Percentiles rank a stretch among this genome's conserved stretches.
Conservation (phyloP, 2,329 filamentous ascomycete genomes). For the Diaporthe sp. region DNA sequence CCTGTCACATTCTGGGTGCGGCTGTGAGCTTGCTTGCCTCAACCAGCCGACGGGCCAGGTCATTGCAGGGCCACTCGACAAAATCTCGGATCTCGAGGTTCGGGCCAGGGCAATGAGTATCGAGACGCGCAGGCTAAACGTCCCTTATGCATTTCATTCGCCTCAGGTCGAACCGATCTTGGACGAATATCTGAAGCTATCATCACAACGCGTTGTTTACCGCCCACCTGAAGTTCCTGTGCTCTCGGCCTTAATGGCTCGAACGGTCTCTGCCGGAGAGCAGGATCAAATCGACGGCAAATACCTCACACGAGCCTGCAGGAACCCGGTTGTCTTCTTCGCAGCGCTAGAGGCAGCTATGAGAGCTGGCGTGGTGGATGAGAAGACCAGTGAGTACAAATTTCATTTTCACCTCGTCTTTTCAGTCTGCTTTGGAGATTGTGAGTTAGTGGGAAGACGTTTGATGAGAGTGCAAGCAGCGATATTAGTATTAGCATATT, state of each 20-base stretch:
- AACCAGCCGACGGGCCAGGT: constrained; percentile 82
- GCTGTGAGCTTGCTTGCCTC: constrained; percentile 73
- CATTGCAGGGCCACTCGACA: constrained; percentile 58
- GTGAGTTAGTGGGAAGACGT: neutral
- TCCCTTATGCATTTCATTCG: constrained; percentile 65
- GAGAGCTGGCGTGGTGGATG: neutral
- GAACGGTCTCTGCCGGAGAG: constrained; percentile 61
- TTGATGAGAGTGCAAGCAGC: neutral
- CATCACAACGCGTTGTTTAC: constrained; percentile 48
- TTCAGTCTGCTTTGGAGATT: neutral
- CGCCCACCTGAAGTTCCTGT: constrained; percentile 64
- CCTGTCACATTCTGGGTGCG: constrained; percentile 61
- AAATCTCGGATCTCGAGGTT: constrained; percentile 56
- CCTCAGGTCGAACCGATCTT: constrained; percentile 64
- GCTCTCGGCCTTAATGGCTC: constrained; percentile 74
- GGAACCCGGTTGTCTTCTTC: constrained; percentile 1
- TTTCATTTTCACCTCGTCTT: neutral
- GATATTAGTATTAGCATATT: neutral
- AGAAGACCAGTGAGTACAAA: neutral
- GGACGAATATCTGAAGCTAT: constrained; percentile 64
- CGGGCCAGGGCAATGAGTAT: constrained; percentile 44
- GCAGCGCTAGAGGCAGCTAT: neutral
- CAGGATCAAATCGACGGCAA: constrained; percentile 42
- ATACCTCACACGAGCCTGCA: constrained; percentile 1
- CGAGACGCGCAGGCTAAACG: constrained; percentile 57